phyloP scores from a whole-genome alignment of 768 basidiomycete genomes.

The Auricularia heimuer region DNA sequence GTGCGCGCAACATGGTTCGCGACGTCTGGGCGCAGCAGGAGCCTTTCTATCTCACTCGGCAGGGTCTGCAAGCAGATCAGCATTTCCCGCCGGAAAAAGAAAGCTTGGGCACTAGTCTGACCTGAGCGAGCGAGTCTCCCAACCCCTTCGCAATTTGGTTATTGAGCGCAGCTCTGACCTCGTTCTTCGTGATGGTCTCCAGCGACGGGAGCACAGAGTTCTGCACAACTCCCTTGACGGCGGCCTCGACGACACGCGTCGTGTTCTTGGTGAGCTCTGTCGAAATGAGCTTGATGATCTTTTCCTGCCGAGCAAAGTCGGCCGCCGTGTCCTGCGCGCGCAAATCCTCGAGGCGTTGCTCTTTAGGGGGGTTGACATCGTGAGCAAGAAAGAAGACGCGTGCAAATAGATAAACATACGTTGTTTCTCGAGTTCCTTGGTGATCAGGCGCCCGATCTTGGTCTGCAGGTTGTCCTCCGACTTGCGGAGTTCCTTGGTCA shows the following conservation, averaged over 20 bases:
- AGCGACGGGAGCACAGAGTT: slow-evolving; percentile 74
- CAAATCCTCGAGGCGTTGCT: slow-evolving; percentile 76
- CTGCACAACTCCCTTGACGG: slow-evolving; percentile 77
- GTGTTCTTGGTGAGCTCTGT: slow-evolving; percentile 81
- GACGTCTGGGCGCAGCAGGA: slow-evolving; percentile 67
- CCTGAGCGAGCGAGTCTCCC: slow-evolving; percentile 63
- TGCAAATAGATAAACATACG: slow-evolving; percentile 37
- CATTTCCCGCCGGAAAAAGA: neutral
- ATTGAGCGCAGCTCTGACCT: slow-evolving; percentile 69
- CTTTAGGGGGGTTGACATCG: slow-evolving; percentile 27
- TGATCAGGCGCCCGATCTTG: slow-evolving; percentile 68
- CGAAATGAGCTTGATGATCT: slow-evolving; percentile 80
- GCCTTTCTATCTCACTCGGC: slow-evolving; percentile 68
- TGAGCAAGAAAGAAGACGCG: slow-evolving; percentile 7
- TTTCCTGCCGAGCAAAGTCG: slow-evolving; percentile 79
- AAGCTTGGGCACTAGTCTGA: slow-evolving; percentile 24
- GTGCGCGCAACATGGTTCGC: slow-evolving; percentile 67
- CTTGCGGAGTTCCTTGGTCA: slow-evolving; percentile 63
- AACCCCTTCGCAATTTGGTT: slow-evolving; percentile 69
- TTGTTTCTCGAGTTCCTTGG: slow-evolving; percentile 85
- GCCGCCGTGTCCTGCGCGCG: slow-evolving; percentile 68
- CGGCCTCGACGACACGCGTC: slow-evolving; percentile 80
- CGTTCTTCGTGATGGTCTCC: slow-evolving; percentile 70
- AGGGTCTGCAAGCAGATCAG: slow-evolving; percentile 39
- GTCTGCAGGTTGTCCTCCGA: slow-evolving; percentile 72